Base-by-base conservation (phyloP, 768 basidiomycete species). In the Tulasnella sp. region DNA sequence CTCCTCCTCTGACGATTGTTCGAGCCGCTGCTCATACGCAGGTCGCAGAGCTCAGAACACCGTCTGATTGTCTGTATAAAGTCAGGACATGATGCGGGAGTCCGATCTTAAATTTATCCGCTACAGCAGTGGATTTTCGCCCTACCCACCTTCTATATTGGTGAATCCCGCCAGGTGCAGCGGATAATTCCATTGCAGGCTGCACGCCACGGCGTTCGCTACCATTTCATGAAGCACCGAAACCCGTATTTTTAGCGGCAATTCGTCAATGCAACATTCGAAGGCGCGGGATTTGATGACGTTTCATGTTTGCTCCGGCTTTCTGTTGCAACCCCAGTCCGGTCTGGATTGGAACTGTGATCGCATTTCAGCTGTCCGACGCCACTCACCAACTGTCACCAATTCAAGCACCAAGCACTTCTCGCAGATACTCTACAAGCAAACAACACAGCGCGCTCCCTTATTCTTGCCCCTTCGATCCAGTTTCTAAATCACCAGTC, bases 301-400 rank as follows among this genome's bases (percentile, higher is more conserved):
- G 69, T 70, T 42, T 36, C 3, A 38, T 70, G 69, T 70, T 70
- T 70, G 40, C 69, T 64, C 58, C 22, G 69, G 37, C 69, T 70
- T 38, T 39, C 69, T 8, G 69, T 38, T 36, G 12, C 40, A 70
- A 3, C 69, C 68, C 69, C 29, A 70, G 29, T 22, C 17, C 69
- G 36, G 69, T 70, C 36, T 36, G 37, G 37, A 70, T 70, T 70
- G 69, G 1, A 70, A 70, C 67, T 34, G n/a, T n/a, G 31, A 34
- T 68, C 14, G 0, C 11, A 34, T 68, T 39, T 36, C 29, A 70
- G n/a, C 5, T 11, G 37, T 36, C 68, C 69, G 17, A 36, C 69
- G 69, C 69, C 36, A 38, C 40, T 38, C 34, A 19, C 36, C 69
- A 70, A 15, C 37, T 70, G 69, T 70, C 19, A 39, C 36, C 31